Base-by-base conservation (phyloP, 768 basidiomycete genomes). In the Trametes coccinea region DNA sequence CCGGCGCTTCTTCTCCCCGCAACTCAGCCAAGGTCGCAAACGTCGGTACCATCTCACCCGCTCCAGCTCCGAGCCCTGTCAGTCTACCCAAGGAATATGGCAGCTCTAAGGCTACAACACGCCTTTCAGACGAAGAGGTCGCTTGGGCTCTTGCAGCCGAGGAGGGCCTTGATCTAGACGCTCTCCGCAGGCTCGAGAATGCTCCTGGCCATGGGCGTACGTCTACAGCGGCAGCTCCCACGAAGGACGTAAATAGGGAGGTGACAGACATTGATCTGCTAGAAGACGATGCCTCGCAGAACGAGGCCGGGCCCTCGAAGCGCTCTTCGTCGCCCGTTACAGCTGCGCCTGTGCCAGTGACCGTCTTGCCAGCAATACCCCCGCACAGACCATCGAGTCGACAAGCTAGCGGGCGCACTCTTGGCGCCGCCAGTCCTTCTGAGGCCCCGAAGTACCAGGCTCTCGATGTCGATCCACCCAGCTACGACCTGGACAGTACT, bases 381-480 rank as follows among this genome's bases (percentile, higher is more conserved):
- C 11, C 53, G 48, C 39, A 17, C 22, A 33, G 27, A 29, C 10
- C 13, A 10, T 5, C 40, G 57, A 46, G 43, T 44, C 27, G 40
- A n/a, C 30, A 41, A 41, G 43, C 39, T n/a, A 44, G 47, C 49
- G 51, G 51, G 33, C 53, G n/a, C 10, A 58, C 57, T 5, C 50
- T 61, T 31, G 61, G 61, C 17, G 49, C 62, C 41, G 41, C 48
- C 5, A 30, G 17, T 10, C 47, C 52, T 16, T 40, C 53, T 40
- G 53, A 40, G 29, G n/a, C 53, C 47, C 63, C 66, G 43, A 56
- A 58, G 9, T 72, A 75, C 64, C 57, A 61, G 13, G 57, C 75
- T 44, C 71, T 87, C 37, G 75, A 80, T 45, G 71, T 79, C 40
- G 87, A 90, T 61, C 83, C 85, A 27, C 63, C 77, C 1, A 53